A percentile compares a stretch with the other conserved stretches of the same genome.
Conservation (phyloP, 345 rosid genomes). For the Litchi chinensis region DNA sequence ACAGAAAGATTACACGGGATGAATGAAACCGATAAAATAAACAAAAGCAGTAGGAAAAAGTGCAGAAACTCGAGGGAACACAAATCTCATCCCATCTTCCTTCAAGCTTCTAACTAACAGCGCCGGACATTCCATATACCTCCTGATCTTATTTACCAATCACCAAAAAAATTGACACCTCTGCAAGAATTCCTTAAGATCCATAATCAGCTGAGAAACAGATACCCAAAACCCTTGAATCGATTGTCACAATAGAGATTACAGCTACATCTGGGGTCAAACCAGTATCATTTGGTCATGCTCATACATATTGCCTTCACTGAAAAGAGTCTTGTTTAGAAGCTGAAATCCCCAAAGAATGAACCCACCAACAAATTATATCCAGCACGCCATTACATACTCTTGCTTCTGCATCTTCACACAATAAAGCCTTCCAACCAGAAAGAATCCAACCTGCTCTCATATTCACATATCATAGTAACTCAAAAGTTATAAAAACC, state of each 20-base stretch:
- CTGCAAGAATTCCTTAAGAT: not conserved
- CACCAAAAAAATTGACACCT: not conserved
- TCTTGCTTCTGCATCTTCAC: not conserved
- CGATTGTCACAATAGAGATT: too few species aligned
- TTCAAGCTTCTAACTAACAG: not conserved
- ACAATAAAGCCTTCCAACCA: not conserved
- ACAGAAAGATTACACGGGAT: not conserved
- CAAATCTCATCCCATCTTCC: not conserved
- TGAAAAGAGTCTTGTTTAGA: not conserved
- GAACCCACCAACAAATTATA: not conserved
- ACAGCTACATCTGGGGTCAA: not conserved
- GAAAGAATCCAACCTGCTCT: not conserved
- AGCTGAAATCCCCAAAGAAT: not conserved
- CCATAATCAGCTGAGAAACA: too few species aligned
- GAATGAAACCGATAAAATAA: not conserved
- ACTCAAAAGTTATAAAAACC: not conserved
- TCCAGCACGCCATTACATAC: not conserved
- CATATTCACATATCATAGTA: constrained; percentile 12
- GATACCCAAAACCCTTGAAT: too few species aligned
- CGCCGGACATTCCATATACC: not conserved
- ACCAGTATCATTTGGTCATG: not conserved
- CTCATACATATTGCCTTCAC: not conserved
- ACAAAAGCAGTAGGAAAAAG: not conserved
- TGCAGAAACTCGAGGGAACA: not conserved
- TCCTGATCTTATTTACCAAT: not conserved